These are phyloP conservation scores for Phellinidium pouzarii DNA, from an alignment of 1,284 basidiomycete species.

Conservation along the genomic window DNA sequence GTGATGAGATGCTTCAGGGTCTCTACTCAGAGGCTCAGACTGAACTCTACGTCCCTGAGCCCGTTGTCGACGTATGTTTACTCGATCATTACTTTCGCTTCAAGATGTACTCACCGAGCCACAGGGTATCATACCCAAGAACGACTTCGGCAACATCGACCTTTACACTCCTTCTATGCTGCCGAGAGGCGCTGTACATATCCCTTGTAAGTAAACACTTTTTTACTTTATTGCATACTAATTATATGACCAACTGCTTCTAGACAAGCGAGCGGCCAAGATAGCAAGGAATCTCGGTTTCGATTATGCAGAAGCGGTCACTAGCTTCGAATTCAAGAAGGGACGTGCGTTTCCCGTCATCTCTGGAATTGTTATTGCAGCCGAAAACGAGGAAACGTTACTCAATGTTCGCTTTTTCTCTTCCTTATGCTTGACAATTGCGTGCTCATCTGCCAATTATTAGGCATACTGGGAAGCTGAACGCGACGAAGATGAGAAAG, in stretches of 20 bases:
- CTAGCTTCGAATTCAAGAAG: slow-evolving; percentile 94
- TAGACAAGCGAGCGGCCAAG: slow-evolving; percentile 86
- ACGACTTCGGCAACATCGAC: slow-evolving; percentile 96
- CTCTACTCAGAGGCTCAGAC: slow-evolving; percentile 87
- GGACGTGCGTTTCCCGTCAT: slow-evolving; percentile 81
- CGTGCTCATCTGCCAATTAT: slow-evolving; percentile 6
- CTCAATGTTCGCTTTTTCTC: slow-evolving; percentile 53
- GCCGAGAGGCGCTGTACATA: slow-evolving; percentile 78
- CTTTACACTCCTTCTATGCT: slow-evolving; percentile 95
- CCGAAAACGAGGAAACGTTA: slow-evolving; percentile 71
- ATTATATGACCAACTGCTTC: slow-evolving; percentile 6
- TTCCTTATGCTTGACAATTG: not conserved
- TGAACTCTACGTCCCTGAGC: slow-evolving; percentile 70
- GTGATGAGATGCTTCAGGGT: slow-evolving; percentile 74
- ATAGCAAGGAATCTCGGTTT: slow-evolving; percentile 84
- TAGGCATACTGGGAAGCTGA: slow-evolving; percentile 84
- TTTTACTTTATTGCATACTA: slow-evolving; percentile 15
- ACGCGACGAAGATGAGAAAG: slow-evolving; percentile 71
- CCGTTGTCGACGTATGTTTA: slow-evolving; percentile 71
- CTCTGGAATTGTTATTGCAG: slow-evolving; percentile 82
- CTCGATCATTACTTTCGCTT: slow-evolving; percentile 6
- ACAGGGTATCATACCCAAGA: slow-evolving; percentile 89
- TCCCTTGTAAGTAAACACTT: slow-evolving; percentile 65
- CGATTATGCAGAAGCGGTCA: slow-evolving; percentile 91
- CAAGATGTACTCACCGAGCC: slow-evolving; percentile 15